Base-by-base conservation (phyloP, 176 grass and related monocot genomes). In the Hyparrhenia diplandra region DNA sequence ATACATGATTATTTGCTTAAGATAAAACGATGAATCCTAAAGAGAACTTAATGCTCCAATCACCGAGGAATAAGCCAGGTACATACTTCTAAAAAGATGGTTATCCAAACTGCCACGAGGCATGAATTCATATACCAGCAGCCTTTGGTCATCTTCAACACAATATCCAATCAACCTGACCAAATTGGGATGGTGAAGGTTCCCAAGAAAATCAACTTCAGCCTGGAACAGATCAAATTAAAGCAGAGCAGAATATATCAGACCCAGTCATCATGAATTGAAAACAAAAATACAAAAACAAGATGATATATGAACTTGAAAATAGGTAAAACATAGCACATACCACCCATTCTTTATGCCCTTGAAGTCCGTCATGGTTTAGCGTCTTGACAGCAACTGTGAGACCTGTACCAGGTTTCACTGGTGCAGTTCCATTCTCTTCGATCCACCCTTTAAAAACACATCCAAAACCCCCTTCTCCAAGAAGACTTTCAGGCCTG, bases 361-460 rank as follows among this genome's bases (percentile, higher is more conserved):
- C 92, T 94, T 94, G 92, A 85, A 94, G 92, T 47, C 92, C 92
- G 42, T 94, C 92, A 85, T 94, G 92, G 69, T 94, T 94, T 79
- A 94, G 89, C 5, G 92, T 94, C 78, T 94, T 94, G n/a, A 94
- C 92, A 80, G 92, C 92, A 85, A 94, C 92, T 77, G 92, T 94
- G 82, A 94, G 89, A 45, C 92, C 92, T 78, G 92, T 94, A 77
- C 92, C 92, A 51, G 92, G 92, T 69, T 94, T 94, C 69, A 94
- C 87, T 46, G 92, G 92, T 12, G 92, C 89, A 76, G 89, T 94
- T 80, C 92, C 92, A 14, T 94, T 94, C 84, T 94, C 92, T 79
- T 94, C 89, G 23, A 94, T 89, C 92, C 92, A 94, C 21, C 92
- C 92, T 88, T 94, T 94, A 72, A 94, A 94, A 80, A 94, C 92